These are phyloP conservation scores for Deuterostichococcus epilithicus DNA, from an alignment of 139 green algal species.

Conservation along the genomic window DNA sequence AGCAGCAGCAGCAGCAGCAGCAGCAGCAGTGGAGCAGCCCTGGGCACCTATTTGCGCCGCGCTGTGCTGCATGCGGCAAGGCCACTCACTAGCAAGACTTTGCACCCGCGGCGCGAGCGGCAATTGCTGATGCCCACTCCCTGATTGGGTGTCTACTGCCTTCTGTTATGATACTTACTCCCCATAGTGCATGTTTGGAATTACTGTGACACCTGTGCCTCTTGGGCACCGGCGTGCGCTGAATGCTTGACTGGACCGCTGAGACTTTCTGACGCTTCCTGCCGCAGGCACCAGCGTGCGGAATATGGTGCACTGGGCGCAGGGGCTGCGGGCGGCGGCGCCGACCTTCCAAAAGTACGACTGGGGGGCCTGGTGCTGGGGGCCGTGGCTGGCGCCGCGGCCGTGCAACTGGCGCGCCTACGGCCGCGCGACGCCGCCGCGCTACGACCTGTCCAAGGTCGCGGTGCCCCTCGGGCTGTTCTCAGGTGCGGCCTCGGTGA, in stretches of 20 bases:
- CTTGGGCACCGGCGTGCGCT: slow-evolving; percentile 33
- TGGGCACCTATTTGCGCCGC: too few species aligned
- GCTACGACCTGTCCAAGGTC: slow-evolving; percentile 42
- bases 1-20: too few species aligned
- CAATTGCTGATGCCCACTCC: too few species aligned
- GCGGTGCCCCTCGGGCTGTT: slow-evolving; percentile 45
- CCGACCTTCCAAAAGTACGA: not conserved
- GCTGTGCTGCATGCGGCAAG: too few species aligned
- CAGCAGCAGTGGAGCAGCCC: too few species aligned
- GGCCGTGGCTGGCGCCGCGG: not conserved
- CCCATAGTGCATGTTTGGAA: too few species aligned
- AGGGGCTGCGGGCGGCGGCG: slow-evolving; percentile 12
- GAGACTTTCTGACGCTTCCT: slow-evolving; percentile 5
- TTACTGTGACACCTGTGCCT: too few species aligned
- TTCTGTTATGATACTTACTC: too few species aligned
- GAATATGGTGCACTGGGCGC: slow-evolving; percentile 46
- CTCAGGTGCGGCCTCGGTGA: slow-evolving; percentile 13
- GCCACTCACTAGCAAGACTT: too few species aligned
- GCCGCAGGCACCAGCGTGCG: slow-evolving; percentile 28
- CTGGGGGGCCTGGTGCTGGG: slow-evolving; percentile 7
- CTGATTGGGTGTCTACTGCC: too few species aligned
- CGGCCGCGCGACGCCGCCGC: slow-evolving; percentile 27
- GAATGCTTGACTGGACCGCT: slow-evolving; percentile 32
- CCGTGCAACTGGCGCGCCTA: slow-evolving; percentile 39
- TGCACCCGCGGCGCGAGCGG: too few species aligned